These are phyloP conservation scores for Yamadazyma trypodendri DNA, from an alignment of 1,139 yeast genomes.

Conservation along the genomic window DNA sequence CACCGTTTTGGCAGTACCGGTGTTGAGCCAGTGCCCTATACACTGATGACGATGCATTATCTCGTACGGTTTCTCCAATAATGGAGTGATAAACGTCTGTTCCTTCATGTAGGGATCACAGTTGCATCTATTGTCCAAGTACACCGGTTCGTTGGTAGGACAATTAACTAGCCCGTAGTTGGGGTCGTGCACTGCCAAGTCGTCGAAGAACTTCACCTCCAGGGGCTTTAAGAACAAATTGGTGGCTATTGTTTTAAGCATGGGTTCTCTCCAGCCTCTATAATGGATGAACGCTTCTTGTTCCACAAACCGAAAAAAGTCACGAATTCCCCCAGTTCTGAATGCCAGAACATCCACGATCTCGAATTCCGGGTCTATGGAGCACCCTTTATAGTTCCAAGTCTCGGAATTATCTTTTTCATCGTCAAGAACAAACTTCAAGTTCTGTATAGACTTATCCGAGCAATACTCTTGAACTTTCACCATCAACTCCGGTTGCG, in stretches of 20 bases:
- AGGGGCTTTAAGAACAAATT: conserved; percentile 14
- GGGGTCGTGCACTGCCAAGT: conserved; percentile 15
- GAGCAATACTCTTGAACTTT: conserved; percentile 5
- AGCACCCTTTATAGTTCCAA: conserved; percentile 14
- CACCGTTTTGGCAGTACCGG: background rate
- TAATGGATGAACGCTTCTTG: conserved; percentile 14
- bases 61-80: conserved; percentile 3
- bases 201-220: conserved; percentile 17
- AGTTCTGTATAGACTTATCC: conserved; percentile 4
- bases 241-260: conserved; percentile 17
- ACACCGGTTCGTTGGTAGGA: conserved; percentile 16
- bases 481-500: conserved; percentile 14
- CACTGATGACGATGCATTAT: conserved; percentile 8
- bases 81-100: background rate
- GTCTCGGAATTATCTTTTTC: conserved; percentile 4
- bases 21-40: conserved; percentile 3
- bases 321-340: conserved; percentile 12
- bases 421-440: conserved; percentile 12
- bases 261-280: conserved; percentile 21
- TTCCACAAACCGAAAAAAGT: conserved; percentile 16
- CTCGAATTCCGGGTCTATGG: conserved; percentile 18
- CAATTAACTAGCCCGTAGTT: conserved; percentile 16
- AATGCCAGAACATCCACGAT: conserved; percentile 16
- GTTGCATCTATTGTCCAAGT: conserved; percentile 12
- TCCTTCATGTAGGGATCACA: conserved; percentile 14